A percentile compares a stretch with the other conserved stretches of the same genome.
Conservation (phyloP, 2,329 filamentous ascomycete species). For the Arthrobotrys pseudoclavata region DNA sequence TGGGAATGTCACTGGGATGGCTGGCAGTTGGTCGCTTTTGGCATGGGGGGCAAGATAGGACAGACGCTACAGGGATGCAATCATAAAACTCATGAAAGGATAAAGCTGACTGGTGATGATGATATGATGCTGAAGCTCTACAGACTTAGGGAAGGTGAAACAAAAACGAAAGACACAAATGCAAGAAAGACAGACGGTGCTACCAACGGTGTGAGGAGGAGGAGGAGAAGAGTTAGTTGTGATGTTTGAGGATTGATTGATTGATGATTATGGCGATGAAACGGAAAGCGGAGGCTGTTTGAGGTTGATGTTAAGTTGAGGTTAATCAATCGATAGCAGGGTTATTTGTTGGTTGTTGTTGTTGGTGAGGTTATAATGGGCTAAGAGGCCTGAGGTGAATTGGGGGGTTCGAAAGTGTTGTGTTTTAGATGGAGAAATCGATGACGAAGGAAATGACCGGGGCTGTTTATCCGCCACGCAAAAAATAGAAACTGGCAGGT, state of each 20-base stretch:
- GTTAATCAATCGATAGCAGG: neutral
- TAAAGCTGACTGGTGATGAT: neutral
- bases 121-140: constrained; percentile 4
- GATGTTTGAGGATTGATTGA: neutral
- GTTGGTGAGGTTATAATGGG: neutral
- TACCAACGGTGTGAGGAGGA: neutral
- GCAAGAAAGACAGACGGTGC: constrained; percentile 7
- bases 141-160: neutral
- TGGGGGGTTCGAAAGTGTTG: constrained; percentile 51
- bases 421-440: constrained; percentile 15
- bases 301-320: constrained; percentile 28
- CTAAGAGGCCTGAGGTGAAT: neutral
- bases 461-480: constrained; percentile 57
- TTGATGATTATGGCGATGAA: neutral
- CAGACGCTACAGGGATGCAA: constrained; percentile 38
- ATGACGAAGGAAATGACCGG: constrained; percentile 48
- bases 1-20: constrained; percentile 25
- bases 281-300: constrained; percentile 35
- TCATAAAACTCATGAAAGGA: constrained; percentile 47
- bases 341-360: neutral
- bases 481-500: constrained; percentile 53
- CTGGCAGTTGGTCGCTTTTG: constrained; percentile 13
- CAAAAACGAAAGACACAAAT: constrained; percentile 13
- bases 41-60: constrained; percentile 40
- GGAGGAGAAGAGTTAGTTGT: neutral